Evolutionary conservation across 163 green algal genomes (phyloP), one percentile per base, ranked within the genome.

Genomic region (Coccomyxa subellipsoidea): DNA sequence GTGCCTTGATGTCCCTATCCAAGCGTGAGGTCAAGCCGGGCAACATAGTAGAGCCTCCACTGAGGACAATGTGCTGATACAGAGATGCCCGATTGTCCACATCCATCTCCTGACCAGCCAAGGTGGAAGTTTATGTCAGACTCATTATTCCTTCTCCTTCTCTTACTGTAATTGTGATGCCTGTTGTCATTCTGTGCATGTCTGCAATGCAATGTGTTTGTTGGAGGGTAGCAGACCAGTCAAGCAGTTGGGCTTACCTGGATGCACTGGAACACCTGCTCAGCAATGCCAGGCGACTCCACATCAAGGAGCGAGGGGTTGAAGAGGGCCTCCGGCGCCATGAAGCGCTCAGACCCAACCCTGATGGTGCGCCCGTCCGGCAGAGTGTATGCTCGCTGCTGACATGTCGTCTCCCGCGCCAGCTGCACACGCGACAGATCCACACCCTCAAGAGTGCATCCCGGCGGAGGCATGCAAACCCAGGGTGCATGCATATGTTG

Each of bases 1-100:
- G 73, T 8, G 36, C 27, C 10, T 83, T 88, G 38, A 96, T 85
- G 80, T 95, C 92, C 71, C 85, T 90, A 75, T 96, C 91, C 54
- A 96, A 81, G 15, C 92, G 85, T 0, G 79, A 91, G 29, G 89
- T 82, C 53, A 96, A 85, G 66, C 93, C 92, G 35, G 89, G 88
- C 66, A 90, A 93, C 93, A 96, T 96, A 39, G 90, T 94, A 76
- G 40, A 88, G 29, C 93, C 93, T 23, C 93, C 93, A 82, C 87
- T 94, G 35, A 97, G 78, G 6, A 96, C 90, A 39, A 97, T 92
- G 82, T 96, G 88, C 71, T 90, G 81, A 85, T 95, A 96, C 72
- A 97, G 81, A 27, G 36, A 54, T 75, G 90, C 87, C 31, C 93
- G 89, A 81, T 94, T 95, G 88, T 96, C 92, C 31, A 97, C 92